Evolutionary conservation across 768 basidiomycete genomes (phyloP).

Genomic region (Lyophyllum shimeji): DNA sequence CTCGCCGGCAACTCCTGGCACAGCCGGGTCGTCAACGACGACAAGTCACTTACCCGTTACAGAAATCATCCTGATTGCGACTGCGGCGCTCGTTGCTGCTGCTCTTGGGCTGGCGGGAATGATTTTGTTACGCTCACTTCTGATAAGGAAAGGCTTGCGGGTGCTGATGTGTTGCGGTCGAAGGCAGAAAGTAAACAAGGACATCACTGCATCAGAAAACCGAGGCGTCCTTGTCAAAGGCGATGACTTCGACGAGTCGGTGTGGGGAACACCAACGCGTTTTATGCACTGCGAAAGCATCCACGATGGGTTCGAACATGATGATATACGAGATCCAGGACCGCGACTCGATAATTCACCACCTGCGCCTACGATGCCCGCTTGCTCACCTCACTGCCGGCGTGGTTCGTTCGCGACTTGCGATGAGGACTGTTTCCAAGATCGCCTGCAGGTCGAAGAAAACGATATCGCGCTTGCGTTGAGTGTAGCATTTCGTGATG

Average conservation of each 20-base stretch:
- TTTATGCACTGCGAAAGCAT: constrained; percentile 14
- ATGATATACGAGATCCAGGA: neutral
- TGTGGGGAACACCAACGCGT: constrained; percentile 17
- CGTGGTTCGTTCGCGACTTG: neutral
- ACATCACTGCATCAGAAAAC: neutral
- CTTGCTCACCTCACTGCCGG: neutral
- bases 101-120: constrained; percentile 2
- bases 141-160: constrained; percentile 9
- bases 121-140: constrained; percentile 10
- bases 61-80: constrained; percentile 10
- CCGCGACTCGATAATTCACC: neutral
- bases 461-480: constrained; percentile 26
- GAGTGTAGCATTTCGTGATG: constrained; percentile 16
- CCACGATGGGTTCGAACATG: constrained; percentile 1
- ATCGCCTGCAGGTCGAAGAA: constrained; percentile 26
- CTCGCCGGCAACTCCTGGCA: neutral
- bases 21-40: neutral
- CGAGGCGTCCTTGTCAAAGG: constrained; percentile 3
- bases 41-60: constrained; percentile 7
- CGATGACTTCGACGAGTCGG: constrained; percentile 11
- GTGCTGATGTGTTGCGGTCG: constrained; percentile 9
- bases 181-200: constrained; percentile 2
- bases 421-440: constrained; percentile 17
- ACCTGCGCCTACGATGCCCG: neutral
- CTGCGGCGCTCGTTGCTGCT: constrained; percentile 8